Conservation (phyloP, 2,329 filamentous ascomycete species). For the Colletotrichum costaricense region DNA sequence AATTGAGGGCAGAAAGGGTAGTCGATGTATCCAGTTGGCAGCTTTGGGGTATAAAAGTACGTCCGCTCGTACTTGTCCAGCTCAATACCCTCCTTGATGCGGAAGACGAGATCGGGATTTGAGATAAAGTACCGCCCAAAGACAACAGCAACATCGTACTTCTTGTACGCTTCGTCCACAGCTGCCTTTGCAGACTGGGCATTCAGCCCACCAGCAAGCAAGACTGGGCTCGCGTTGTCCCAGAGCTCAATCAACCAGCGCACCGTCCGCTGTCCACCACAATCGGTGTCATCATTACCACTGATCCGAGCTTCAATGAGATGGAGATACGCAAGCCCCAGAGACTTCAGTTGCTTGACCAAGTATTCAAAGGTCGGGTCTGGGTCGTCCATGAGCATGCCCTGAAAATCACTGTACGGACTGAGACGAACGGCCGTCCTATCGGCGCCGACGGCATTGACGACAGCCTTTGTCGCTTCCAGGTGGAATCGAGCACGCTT, state of each 20-base stretch:
- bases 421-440: slow-evolving; percentile 65
- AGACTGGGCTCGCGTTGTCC: slow-evolving; percentile 44
- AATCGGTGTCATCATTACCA: slow-evolving; percentile 52
- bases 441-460: slow-evolving; percentile 59
- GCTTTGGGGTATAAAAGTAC: slow-evolving; percentile 43
- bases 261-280: slow-evolving; percentile 27
- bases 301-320: slow-evolving; percentile 66
- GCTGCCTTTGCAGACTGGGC: slow-evolving; percentile 40
- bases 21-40: slow-evolving; percentile 38
- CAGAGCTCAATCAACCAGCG: slow-evolving; percentile 45
- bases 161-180: slow-evolving; percentile 40
- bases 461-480: slow-evolving; percentile 57
- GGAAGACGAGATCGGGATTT: slow-evolving; percentile 47
- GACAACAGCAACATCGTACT: slow-evolving; percentile 41
- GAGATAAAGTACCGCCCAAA: slow-evolving; percentile 50
- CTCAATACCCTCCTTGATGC: slow-evolving; percentile 41
- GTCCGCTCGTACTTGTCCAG: slow-evolving; percentile 43
- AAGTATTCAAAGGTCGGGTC: slow-evolving; percentile 68
- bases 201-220: slow-evolving; percentile 46
- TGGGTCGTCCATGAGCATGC: slow-evolving; percentile 70
- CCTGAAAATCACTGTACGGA: slow-evolving; percentile 68
- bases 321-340: slow-evolving; percentile 68
- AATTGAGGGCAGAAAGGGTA: slow-evolving; percentile 41
- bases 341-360: slow-evolving; percentile 58
- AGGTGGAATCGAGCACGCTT: slow-evolving; percentile 63